Evolutionary conservation across 768 basidiomycete species (phyloP), one percentile per base, ranked within the genome.

Genomic region (Trametopsis cervina): DNA sequence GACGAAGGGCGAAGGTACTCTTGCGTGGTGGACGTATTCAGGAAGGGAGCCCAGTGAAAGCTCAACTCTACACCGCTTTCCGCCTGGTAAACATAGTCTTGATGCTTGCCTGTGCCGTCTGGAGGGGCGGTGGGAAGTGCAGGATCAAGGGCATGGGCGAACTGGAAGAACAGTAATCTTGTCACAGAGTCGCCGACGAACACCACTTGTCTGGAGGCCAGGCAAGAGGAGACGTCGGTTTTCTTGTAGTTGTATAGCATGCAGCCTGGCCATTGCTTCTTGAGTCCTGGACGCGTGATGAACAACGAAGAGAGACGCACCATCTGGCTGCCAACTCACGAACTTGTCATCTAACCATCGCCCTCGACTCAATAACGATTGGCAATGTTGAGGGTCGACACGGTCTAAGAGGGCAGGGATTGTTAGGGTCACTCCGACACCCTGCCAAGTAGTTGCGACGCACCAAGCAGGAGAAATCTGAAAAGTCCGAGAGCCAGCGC

Each of bases 101-200:
- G 62, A 64, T 95, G 91, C 63, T 86, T 91, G 47, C 73, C 67
- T 21, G 75, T 75, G 40, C 80, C 76, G 50, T 79, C 66, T 11
- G 73, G 63, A 38, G 75, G 80, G 27, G 66, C 65, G 21, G 64
- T 69, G 13, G 81, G 81, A 15, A 84, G 68, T 5, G 64, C 65
- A 2, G 72, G 60, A 61, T 90, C 89, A 15, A 86, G 62, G 36
- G 74, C 57, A 47, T 82, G 73, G 10, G 79, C 77, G 42, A 85
- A 70, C 45, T 86, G 78, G 61, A 87, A 93, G 68, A 85, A 95
- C 13, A 93, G 70, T 46, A 77, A 74, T 41, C 92, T 73, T 12
- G 88, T 85, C 26, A 85, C 78, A 15, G 89, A 93, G 63, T 96
- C 92, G 17, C 92, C 92, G 36, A 88, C 68, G 60, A 95, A 95